Evolutionary conservation across 441 rosid species (phyloP).

Genomic region (Aquilaria agallochum): DNA sequence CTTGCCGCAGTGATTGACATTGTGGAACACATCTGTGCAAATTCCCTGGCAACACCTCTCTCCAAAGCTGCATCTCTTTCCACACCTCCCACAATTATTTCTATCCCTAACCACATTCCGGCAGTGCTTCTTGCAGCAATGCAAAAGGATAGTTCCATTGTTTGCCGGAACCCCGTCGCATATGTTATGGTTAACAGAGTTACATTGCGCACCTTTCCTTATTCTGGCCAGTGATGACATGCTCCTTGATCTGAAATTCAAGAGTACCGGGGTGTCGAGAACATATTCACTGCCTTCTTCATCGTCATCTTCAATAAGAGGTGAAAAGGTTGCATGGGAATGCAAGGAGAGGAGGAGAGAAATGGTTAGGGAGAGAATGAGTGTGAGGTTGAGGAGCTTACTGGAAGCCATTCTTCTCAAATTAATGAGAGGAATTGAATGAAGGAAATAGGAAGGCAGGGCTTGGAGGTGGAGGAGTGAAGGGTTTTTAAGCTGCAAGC

Average conservation of each 20-base stretch:
- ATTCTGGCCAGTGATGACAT: conserved; percentile 29
- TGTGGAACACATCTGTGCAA: conserved; percentile 33
- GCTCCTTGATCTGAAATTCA: conserved; percentile 32
- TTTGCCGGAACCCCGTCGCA: conserved; percentile 64
- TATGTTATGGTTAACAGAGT: conserved; percentile 24
- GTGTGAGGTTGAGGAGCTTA: conserved; percentile 7
- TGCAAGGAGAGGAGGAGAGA: conserved; percentile 22
- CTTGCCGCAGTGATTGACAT: conserved; percentile 58
- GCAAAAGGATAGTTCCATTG: conserved; percentile 51
- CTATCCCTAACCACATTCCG: conserved; percentile 49
- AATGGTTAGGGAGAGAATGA: conserved; percentile 21
- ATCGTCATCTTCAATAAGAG: conserved; percentile 20
- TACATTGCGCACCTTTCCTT: conserved; percentile 50
- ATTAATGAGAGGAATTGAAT: conserved; percentile 2
- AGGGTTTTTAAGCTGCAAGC: conserved; percentile 10
- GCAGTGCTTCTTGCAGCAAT: conserved; percentile 81
- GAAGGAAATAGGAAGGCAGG: conserved; percentile 15
- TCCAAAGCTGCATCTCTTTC: conserved; percentile 47
- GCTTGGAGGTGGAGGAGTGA: conserved; percentile 18
- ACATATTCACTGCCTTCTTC: conserved; percentile 41
- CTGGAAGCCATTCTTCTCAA: conserved; percentile 21
- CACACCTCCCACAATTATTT: conserved; percentile 68
- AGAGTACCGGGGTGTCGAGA: conserved; percentile 38
- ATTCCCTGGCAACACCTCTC: conserved; percentile 52
- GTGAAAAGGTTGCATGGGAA: conserved; percentile 23